These are phyloP conservation scores for Truncatella angustata DNA, from an alignment of 2,329 filamentous ascomycete genomes.

Conservation along the genomic window DNA sequence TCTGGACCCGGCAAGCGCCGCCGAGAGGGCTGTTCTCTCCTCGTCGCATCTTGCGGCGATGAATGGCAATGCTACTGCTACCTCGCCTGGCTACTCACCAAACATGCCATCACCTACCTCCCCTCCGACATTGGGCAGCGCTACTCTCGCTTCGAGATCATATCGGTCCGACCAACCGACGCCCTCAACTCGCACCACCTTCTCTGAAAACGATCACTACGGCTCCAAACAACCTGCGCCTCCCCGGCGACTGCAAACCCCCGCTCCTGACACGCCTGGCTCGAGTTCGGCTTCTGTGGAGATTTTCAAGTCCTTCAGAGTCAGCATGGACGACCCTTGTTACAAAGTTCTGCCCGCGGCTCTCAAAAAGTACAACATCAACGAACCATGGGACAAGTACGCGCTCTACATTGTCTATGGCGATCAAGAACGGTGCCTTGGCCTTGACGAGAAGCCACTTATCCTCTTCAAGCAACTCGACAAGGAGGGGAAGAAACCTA, in stretches of 20 bases:
- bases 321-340: conserved; percentile 97
- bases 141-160: conserved; percentile 58
- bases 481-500: conserved; percentile 95
- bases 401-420: conserved; percentile 97
- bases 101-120: conserved; percentile 70
- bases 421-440: conserved; percentile 93
- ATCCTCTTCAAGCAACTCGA: conserved; percentile 97
- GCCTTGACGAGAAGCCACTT: conserved; percentile 87
- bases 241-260: conserved; percentile 60
- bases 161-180: conserved; percentile 58
- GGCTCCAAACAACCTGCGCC: conserved; percentile 37
- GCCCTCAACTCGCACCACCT: conserved; percentile 54
- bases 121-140: conserved; percentile 53
- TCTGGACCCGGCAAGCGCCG: conserved; percentile 67
- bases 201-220: conserved; percentile 49
- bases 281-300: conserved; percentile 68
- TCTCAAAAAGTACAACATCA: conserved; percentile 97
- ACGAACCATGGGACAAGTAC: conserved; percentile 95
- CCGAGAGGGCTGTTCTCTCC: conserved; percentile 63
- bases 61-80: conserved; percentile 59
- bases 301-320: conserved; percentile 98
- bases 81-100: conserved; percentile 60
- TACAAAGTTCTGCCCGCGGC: conserved; percentile 95
- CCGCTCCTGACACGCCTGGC: conserved; percentile 59
- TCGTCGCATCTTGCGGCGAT: conserved; percentile 70